Evolutionary conservation across 2,329 filamentous ascomycete species (phyloP).

Genomic region (Grosmannia clavigera): DNA sequence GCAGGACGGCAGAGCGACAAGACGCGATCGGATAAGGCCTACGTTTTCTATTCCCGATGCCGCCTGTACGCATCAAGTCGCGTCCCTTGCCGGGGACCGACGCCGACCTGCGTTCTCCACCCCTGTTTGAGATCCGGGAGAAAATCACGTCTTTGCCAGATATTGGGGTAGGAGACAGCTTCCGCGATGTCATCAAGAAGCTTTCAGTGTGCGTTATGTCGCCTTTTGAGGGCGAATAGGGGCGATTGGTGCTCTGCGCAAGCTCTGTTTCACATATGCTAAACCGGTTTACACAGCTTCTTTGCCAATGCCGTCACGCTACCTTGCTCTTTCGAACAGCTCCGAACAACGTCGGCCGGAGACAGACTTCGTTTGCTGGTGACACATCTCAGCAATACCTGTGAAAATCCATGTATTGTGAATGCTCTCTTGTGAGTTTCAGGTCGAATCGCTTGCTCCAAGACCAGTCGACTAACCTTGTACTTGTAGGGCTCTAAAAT

Average conservation of each 20-base stretch:
- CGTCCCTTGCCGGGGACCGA: slow-evolving; percentile 14
- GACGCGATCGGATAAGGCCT: neutral
- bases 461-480: neutral
- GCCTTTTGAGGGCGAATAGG: neutral
- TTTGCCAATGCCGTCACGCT: slow-evolving; percentile 49
- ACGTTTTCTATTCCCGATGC: neutral
- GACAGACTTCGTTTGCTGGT: slow-evolving; percentile 46
- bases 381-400: slow-evolving; percentile 47
- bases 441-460: neutral
- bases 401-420: slow-evolving; percentile 57
- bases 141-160: slow-evolving; percentile 33
- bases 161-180: slow-evolving; percentile 45
- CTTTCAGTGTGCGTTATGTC: slow-evolving; percentile 38
- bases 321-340: slow-evolving; percentile 61
- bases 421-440: slow-evolving; percentile 57
- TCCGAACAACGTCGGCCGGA: slow-evolving; percentile 53
- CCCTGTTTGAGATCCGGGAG: slow-evolving; percentile 18
- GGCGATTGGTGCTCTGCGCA: slow-evolving; percentile 4
- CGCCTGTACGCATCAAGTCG: slow-evolving; percentile 27
- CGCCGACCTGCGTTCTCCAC: slow-evolving; percentile 19
- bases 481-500: slow-evolving; percentile 51
- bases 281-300: slow-evolving; percentile 31
- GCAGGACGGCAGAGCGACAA: neutral
- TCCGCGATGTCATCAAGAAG: slow-evolving; percentile 54
- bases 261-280: neutral